A percentile compares a stretch with the other conserved stretches of the same genome.
Evolutionary conservation across 129 eudicot genomes (phyloP).

Genomic region (Helichrysum umbraculigerum): DNA sequence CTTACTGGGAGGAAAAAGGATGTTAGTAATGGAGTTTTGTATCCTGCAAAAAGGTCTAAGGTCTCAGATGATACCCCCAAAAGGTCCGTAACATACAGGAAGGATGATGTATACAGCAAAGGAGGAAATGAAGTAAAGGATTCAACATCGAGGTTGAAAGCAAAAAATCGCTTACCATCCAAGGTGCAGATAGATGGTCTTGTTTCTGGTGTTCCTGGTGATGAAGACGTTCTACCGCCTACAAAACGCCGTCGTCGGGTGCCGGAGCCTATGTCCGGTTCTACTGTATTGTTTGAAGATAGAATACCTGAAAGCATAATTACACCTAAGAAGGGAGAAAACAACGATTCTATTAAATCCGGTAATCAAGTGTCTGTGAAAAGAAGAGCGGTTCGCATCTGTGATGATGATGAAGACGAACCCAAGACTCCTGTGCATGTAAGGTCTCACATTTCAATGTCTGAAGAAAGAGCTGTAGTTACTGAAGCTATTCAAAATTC

Average conservation of each 20-base stretch:
- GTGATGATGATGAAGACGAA: constrained; percentile 65
- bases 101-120: constrained; percentile 37
- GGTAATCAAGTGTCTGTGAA: constrained; percentile 41
- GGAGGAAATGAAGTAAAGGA: constrained; percentile 32
- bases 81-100: constrained; percentile 40
- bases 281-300: constrained; percentile 41
- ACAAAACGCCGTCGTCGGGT: constrained; percentile 55
- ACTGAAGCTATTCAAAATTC: constrained; percentile 42
- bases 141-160: constrained; percentile 32
- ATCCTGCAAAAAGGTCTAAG: constrained; percentile 53
- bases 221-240: constrained; percentile 59
- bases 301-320: constrained; percentile 34
- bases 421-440: constrained; percentile 96
- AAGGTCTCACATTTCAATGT: constrained; percentile 35
- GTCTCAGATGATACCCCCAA: constrained; percentile 42
- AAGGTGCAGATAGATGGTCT: constrained; percentile 34
- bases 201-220: constrained; percentile 34
- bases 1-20: constrained; percentile 38
- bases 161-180: constrained; percentile 35
- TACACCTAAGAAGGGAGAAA: constrained; percentile 34
- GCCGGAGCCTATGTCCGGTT: constrained; percentile 35
- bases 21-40: constrained; percentile 35
- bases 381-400: constrained; percentile 82
- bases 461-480: constrained; percentile 29
- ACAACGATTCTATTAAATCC: constrained; percentile 39